Percentiles rank a stretch among this genome's conserved stretches.
phyloP scores from a whole-genome alignment of 163 green algal species.

The Scenedesmus sp. region DNA sequence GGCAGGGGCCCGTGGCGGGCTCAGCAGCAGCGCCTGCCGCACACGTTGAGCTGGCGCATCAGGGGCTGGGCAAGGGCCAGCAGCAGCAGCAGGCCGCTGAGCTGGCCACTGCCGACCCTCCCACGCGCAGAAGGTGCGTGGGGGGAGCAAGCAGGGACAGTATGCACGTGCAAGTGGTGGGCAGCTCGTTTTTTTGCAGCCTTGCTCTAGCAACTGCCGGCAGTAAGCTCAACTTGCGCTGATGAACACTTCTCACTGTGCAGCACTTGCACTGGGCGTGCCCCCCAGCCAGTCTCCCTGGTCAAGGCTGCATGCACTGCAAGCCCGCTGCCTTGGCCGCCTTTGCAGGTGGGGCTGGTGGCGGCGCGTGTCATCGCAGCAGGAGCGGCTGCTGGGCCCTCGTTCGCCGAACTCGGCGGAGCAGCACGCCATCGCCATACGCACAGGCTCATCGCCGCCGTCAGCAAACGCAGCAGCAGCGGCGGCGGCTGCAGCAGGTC shows the following conservation, averaged over 20 bases:
- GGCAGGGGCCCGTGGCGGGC: neutral
- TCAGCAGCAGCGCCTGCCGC: neutral
- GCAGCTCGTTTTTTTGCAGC: neutral
- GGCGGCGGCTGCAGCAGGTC: neutral
- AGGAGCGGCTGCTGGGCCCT: neutral
- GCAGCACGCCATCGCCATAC: constrained; percentile 11
- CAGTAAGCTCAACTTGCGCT: too few relatives aligned
- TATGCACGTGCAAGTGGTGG: neutral
- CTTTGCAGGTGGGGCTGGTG: constrained; percentile 33
- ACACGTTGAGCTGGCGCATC: constrained; percentile 1
- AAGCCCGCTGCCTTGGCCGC: neutral
- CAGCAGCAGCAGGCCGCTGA: neutral
- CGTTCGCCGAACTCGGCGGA: neutral
- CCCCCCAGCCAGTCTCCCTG: neutral
- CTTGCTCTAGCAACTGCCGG: too few relatives aligned
- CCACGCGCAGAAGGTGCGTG: neutral
- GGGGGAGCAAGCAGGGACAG: neutral
- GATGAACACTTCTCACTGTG: too few relatives aligned
- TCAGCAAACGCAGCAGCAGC: neutral
- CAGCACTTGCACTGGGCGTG: too few relatives aligned
- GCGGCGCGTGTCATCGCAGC: neutral
- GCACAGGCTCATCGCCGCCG: neutral
- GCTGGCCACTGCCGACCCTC: neutral
- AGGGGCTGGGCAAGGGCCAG: neutral
- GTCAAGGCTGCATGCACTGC: neutral